Conservation (phyloP, 2,329 filamentous ascomycete genomes). For the Fusarium agapanthi region DNA sequence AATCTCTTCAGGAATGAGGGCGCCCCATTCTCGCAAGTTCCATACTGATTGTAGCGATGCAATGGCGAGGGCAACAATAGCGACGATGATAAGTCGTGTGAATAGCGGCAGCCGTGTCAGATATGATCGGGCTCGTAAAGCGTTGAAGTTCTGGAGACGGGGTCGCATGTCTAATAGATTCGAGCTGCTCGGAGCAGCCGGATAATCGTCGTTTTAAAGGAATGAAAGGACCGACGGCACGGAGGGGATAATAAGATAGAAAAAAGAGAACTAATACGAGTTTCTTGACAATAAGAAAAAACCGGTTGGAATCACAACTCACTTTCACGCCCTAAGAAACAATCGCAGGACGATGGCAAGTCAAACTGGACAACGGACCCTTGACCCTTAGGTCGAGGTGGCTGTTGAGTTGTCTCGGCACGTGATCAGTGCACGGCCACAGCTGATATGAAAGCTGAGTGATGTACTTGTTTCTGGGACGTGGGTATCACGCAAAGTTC, state of each 20-base stretch:
- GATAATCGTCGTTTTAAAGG: constrained; percentile 19
- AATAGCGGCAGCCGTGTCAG: constrained; percentile 86
- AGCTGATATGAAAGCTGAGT: background rate
- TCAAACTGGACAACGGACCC: constrained; percentile 36
- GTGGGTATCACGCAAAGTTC: background rate
- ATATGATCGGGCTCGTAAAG: constrained; percentile 80
- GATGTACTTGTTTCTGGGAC: background rate
- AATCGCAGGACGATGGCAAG: constrained; percentile 16
- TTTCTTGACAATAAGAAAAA: background rate
- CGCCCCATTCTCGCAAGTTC: constrained; percentile 79
- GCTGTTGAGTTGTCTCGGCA: constrained; percentile 28
- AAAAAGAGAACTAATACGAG: background rate
- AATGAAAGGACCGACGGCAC: background rate
- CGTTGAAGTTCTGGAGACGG: constrained; percentile 65
- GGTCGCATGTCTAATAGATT: constrained; percentile 44
- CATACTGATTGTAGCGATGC: constrained; percentile 74
- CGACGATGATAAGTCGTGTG: constrained; percentile 74
- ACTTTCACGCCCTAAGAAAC: constrained; percentile 24
- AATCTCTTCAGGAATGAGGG: constrained; percentile 80
- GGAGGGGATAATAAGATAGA: background rate
- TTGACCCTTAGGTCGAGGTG: constrained; percentile 7
- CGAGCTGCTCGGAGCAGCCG: constrained; percentile 38
- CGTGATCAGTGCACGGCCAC: constrained; percentile 36
- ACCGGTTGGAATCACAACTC: constrained; percentile 15
- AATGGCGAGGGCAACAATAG: constrained; percentile 71